phyloP scores from a whole-genome alignment of 257 asterid species.

The Solanum lycopersicoides region DNA sequence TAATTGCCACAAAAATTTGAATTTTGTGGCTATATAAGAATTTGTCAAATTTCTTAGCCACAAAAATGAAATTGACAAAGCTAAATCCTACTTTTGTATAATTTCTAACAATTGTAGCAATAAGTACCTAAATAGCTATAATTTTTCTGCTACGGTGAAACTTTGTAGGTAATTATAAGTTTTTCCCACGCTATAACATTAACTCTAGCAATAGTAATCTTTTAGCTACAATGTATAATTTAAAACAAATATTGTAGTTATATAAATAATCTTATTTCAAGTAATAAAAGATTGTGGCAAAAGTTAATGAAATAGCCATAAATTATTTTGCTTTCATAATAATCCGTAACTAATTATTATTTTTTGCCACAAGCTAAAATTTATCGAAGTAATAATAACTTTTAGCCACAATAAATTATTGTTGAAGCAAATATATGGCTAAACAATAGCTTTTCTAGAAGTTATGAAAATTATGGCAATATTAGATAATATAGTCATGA shows the following conservation, averaged over 20 bases:
- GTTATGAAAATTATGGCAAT: too few species aligned
- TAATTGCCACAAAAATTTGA: too few species aligned
- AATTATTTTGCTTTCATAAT: too few species aligned
- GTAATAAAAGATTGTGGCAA: too few species aligned
- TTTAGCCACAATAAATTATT: neutral
- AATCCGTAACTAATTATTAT: too few species aligned
- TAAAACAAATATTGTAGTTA: neutral
- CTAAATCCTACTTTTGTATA: neutral
- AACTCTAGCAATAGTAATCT: neutral
- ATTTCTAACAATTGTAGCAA: neutral
- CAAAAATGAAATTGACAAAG: neutral
- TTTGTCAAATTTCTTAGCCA: neutral
- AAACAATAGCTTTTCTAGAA: neutral
- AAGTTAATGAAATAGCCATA: too few species aligned
- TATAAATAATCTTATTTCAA: neutral
- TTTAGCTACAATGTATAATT: neutral
- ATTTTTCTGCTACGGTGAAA: neutral
- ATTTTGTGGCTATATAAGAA: too few species aligned
- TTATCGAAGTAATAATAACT: neutral
- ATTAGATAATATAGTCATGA: neutral
- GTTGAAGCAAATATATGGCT: neutral
- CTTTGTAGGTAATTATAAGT: neutral
- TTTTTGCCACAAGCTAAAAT: neutral
- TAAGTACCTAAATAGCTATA: neutral
- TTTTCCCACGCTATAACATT: neutral